Evolutionary conservation across 2,329 filamentous ascomycete species (phyloP), one percentile per base, ranked within the genome.

Genomic region (Cladorrhinum sp.): DNA sequence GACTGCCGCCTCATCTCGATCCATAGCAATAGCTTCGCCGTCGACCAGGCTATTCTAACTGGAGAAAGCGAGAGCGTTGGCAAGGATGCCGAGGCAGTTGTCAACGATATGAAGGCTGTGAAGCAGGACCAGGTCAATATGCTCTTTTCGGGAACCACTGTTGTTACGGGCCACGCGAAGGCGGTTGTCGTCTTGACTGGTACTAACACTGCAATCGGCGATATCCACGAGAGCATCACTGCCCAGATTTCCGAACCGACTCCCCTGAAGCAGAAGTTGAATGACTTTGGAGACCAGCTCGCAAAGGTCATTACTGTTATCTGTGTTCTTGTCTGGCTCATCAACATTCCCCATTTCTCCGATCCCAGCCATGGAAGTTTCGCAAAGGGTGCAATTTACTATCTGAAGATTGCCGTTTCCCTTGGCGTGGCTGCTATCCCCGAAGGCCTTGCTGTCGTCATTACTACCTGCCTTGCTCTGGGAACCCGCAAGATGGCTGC

Each of bases 281-380:
- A 99, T 75, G 92, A 98, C 71, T 99, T 99, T 73, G 96, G 95
- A 65, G 95, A 99, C 77, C 89, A 85, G 73, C 82, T 99, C 64
- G 96, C 96, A 69, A 99, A 98, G 82, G 95, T 98, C 64, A 99
- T 99, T 67, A 98, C 93, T 6, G 89, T 93, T 63, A 99, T 99
- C 71, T 99, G 96, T 76, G 81, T 98, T 66, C 80, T 96, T 60
- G 95, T 99, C 69, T 99, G 95, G 95, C 81, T 98, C 62, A 99
- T 99, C 82, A 99, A 99, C 79, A 91, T 98, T 68, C 89, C 91
- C 71, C 92, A 99, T 79, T 99, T 99, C 82, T 95, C 86, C 72
- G 95, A 99, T 71, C 92, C 93, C 25, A 89, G 90, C 66, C 93
- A 97, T 69, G 95, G 95, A 69, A 90, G 86, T 75, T 97, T 92